Evolutionary conservation across 495 filamentous ascomycete genomes (phyloP), one percentile per base, ranked within the genome.

Genomic region (Penicillium alfredii): DNA sequence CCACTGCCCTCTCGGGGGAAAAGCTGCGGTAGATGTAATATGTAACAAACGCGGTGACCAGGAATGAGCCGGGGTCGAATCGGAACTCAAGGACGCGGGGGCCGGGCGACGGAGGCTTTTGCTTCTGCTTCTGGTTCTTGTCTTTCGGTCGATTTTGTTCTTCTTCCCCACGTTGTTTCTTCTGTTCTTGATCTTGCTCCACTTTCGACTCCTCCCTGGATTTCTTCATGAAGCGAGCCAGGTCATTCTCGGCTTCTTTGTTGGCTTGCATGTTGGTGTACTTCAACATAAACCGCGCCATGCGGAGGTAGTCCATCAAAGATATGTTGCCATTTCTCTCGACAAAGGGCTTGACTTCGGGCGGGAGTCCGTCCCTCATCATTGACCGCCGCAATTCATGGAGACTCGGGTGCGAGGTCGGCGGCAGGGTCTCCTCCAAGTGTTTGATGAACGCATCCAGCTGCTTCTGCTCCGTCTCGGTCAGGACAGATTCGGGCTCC

Each of bases 1-100:
- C 72, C 38, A 13, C 32, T 65, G 36, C 68, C 68, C 38, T 94
- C 86, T 72, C 74, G 17, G 86, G 74, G 32, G 77, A 68, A 13
- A 84, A 47, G 35, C 72, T 72, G 8, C 72, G 69, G 49, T 78
- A 81, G 36, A 76, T 47, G 30, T 81, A 63, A 49, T 81, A 89
- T 6, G 78, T 62, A 6, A 83, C 51, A 35, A 88, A 63, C 5
- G 72, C 56, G 27, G 69, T 66, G 8, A 77, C 53, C 11, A 82
- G 43, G 42, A 79, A 65, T 10, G 74, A 73, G 26, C 58, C 59
- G 22, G 68, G 63, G 57, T 84, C 79, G 38, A 81, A 49, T 29
- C 72, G 71, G 51, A 80, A 62, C 24, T 75, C 68, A 13, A 60
- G 55, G 0, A 66, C 48, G n/a, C 51, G 59, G 20, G 50, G 44